Evolutionary conservation across 129 eudicot species (phyloP), one percentile per base, ranked within the genome.

Genomic region (Flaveria ramosissima): DNA sequence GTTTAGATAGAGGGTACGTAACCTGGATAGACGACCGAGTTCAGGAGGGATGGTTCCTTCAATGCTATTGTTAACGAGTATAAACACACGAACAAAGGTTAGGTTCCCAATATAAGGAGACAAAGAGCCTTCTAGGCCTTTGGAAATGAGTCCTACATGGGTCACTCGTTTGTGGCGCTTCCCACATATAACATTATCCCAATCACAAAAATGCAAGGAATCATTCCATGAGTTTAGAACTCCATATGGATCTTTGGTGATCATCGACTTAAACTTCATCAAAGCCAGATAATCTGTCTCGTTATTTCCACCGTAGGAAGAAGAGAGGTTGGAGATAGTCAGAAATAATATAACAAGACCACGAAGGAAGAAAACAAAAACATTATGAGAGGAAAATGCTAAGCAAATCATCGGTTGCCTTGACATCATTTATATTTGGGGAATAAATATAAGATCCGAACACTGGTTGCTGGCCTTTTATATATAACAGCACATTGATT

Each of bases 31-130:
- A 39, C 32, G 55, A 20, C 77, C 68, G 9, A 73, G 15, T 20
- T 73, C 77, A 2, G 39, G 77, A 36, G 77, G 77, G 42, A 57
- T 73, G 42, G 11, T 39, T 20, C 77, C 77, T 20, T 56, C 53
- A 19, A 53, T 52, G 50, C 65, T 72, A 32, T 72, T 72, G 76
- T 70, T 50, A 1, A 0, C 8, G 7, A 70, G 23, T 15, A 1
- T 14, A 0, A 70, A 24, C 9, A 15, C 24, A 46, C 4, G 57
- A 1, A 78, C 71, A 27, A 78, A 78, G 39, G 39, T 78, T 12
- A 69, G 70, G 71, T 78, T 78, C 27, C 82, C 82, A 0, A 70
- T 48, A 27, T 48, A 32, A 45, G 82, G 82, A 56, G 82, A 78
- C 60, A 78, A 66, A 5, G 59, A 19, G 15, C 78, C 83, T 45